Conservation (phyloP, 768 basidiomycete species). For the Suillus sp. region DNA sequence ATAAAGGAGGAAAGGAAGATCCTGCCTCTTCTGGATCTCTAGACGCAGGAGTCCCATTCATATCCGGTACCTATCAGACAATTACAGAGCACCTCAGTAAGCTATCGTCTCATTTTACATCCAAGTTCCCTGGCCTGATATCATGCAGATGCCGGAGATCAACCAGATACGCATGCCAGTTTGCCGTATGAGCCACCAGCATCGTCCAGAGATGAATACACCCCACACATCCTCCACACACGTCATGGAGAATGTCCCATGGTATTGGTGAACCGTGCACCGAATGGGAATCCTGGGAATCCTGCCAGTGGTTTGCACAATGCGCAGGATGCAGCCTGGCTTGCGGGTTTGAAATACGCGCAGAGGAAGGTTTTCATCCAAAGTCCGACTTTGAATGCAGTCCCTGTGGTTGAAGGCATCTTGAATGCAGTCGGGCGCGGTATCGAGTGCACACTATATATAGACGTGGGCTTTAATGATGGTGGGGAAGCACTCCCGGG, state of each 20-base stretch:
- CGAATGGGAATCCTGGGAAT: slow-evolving; percentile 57
- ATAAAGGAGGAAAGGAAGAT: not conserved
- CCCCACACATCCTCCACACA: slow-evolving; percentile 61
- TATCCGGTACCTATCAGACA: slow-evolving; percentile 38
- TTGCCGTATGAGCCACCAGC: slow-evolving; percentile 27
- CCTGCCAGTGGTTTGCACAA: slow-evolving; percentile 41
- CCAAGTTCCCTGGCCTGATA: slow-evolving; percentile 16
- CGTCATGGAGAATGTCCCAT: slow-evolving; percentile 64
- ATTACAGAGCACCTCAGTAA: slow-evolving; percentile 44
- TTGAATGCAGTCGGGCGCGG: slow-evolving; percentile 63
- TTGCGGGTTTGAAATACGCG: slow-evolving; percentile 63
- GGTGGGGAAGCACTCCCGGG: slow-evolving; percentile 64
- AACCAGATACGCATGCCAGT: slow-evolving; percentile 36
- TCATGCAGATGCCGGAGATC: slow-evolving; percentile 36
- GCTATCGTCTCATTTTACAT: slow-evolving; percentile 10
- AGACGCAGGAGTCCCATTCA: slow-evolving; percentile 21
- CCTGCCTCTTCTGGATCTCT: not conserved
- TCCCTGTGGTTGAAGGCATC: slow-evolving; percentile 58
- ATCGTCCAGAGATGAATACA: slow-evolving; percentile 49
- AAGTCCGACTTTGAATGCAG: slow-evolving; percentile 71
- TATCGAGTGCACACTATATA: slow-evolving; percentile 59
- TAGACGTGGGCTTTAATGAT: slow-evolving; percentile 60
- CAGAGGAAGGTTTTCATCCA: slow-evolving; percentile 69
- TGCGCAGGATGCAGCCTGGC: slow-evolving; percentile 71
- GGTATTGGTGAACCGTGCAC: slow-evolving; percentile 63